Evolutionary conservation across 2,329 filamentous ascomycete genomes (phyloP).

Genomic region (Clarireedia paspali): DNA sequence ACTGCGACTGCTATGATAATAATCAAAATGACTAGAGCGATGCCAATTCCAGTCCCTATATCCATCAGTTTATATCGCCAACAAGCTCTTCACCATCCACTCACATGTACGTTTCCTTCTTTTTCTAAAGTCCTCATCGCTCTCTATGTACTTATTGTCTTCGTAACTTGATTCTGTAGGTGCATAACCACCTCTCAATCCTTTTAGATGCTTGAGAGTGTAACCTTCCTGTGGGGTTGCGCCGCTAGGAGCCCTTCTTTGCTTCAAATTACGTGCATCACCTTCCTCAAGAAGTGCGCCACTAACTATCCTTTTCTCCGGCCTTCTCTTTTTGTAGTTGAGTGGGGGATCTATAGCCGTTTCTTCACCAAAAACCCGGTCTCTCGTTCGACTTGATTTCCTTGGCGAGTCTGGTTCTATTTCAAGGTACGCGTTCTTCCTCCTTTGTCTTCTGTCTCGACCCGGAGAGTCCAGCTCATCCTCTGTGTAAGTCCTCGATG

Average conservation of each 20-base stretch:
- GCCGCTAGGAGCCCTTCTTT: constrained; percentile 35
- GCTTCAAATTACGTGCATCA: constrained; percentile 40
- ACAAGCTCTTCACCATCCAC: constrained; percentile 24
- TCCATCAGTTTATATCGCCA: constrained; percentile 11
- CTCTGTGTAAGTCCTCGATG: neutral
- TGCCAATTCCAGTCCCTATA: constrained; percentile 43
- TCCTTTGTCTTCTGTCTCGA: neutral
- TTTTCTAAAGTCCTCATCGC: constrained; percentile 18
- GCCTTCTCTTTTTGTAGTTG: constrained; percentile 27
- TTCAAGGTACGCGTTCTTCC: neutral
- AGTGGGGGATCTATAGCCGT: constrained; percentile 13
- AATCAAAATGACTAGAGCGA: constrained; percentile 48
- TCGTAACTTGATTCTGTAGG: neutral
- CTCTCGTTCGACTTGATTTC: neutral
- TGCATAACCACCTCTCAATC: constrained; percentile 7
- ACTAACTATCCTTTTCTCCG: constrained; percentile 54
- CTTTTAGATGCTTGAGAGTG: constrained; percentile 39
- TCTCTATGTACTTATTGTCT: constrained; percentile 3
- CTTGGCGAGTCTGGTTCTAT: neutral
- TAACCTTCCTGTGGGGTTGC: constrained; percentile 29
- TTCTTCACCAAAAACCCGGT: constrained; percentile 17
- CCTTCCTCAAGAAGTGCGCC: constrained; percentile 65
- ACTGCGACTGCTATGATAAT: constrained; percentile 63
- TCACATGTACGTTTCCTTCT: constrained; percentile 55
- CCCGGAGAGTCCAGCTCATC: neutral